Base-by-base conservation (phyloP, 2,329 filamentous ascomycete species). In the Colletotrichum orchidophilum region DNA sequence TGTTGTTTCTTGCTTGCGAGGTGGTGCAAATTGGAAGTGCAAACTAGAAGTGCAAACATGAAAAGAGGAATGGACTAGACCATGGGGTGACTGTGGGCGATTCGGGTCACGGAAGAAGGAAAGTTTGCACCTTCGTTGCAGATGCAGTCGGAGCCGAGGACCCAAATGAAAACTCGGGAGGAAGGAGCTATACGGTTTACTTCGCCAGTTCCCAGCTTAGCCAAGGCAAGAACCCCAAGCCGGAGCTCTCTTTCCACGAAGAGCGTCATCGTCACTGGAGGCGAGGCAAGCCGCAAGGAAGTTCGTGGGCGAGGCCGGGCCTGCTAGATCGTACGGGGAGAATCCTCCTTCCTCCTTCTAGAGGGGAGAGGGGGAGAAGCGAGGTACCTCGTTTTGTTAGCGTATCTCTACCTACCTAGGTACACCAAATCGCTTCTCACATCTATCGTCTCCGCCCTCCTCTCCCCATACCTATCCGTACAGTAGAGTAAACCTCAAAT, bases 211-310 rank as follows among this genome's bases (percentile, higher is more conserved):
- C 11, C 42, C 46, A 52, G 4, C n/a, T 24, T 24, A n/a, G n/a
- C 59, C 59, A 35, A 35, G 39, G 39, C 18, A 46, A 27, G 50
- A 26, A 33, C 60, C 15, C 13, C 65, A 50, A 68, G 66, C 52
- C 59, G 66, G 59, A 58, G 64, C 27, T 58, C 31, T 63, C 29
- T 27, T 55, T 27, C 58, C 26, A 15, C 49, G 35, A 55, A 42
- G 42, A 62, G 64, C 69, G 69, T 71, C 64, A 71, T 71, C 64
- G 58, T 69, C 63, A 53, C 52, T 24, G 11, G 29, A 46, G 46
- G 46, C 49, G 53, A 71, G 68, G 58, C 58, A 62, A 71, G n/a
- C n/a, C n/a, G n/a, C n/a, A n/a, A n/a, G n/a, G n/a, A n/a, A n/a
- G 66, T 67, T 27, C 67, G 42, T 46, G 57, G 50, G 57, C 26